Evolutionary conservation across 2,329 filamentous ascomycete species (phyloP).

Genomic region (Alternaria consortialis): DNA sequence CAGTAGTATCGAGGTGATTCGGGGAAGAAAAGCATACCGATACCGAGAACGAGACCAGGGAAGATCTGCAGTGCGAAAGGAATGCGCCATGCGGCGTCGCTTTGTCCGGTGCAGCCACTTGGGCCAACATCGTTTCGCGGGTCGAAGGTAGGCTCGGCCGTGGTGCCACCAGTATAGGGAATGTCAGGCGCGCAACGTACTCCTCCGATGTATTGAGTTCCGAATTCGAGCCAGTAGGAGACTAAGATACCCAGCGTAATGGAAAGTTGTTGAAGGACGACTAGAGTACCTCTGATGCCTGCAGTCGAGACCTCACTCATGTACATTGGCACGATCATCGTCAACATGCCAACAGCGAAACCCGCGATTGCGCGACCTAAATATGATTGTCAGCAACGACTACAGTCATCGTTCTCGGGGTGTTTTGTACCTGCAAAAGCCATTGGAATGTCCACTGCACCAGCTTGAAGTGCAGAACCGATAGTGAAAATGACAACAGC

Average conservation of each 20-base stretch:
- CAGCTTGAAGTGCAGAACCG: slow-evolving; percentile 31
- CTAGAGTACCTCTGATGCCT: slow-evolving; percentile 30
- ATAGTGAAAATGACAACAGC: slow-evolving; percentile 32
- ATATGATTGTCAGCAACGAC: not conserved
- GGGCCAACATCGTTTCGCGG: slow-evolving; percentile 31
- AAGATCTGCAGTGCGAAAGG: slow-evolving; percentile 81
- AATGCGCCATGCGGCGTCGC: slow-evolving; percentile 63
- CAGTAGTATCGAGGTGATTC: slow-evolving; percentile 41
- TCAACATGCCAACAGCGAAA: slow-evolving; percentile 33
- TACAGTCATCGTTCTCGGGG: fast-evolving
- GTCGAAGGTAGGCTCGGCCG: slow-evolving; percentile 51
- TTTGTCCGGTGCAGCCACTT: slow-evolving; percentile 48
- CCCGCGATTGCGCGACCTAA: slow-evolving; percentile 31
- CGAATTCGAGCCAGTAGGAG: slow-evolving; percentile 33
- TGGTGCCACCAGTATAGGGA: slow-evolving; percentile 57
- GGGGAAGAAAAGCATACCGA: slow-evolving; percentile 59
- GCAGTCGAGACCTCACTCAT: slow-evolving; percentile 34
- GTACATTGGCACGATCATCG: slow-evolving; percentile 37
- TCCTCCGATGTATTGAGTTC: slow-evolving; percentile 33
- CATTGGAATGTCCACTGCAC: slow-evolving; percentile 28
- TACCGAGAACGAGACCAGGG: slow-evolving; percentile 78
- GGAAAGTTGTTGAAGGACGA: slow-evolving; percentile 31
- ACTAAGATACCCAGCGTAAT: slow-evolving; percentile 33
- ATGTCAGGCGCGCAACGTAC: slow-evolving; percentile 58
- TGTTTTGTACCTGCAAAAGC: slow-evolving; percentile 23